Evolutionary conservation across 208 protist genomes (phyloP).

Genomic region (Zelonia costaricensis): DNA sequence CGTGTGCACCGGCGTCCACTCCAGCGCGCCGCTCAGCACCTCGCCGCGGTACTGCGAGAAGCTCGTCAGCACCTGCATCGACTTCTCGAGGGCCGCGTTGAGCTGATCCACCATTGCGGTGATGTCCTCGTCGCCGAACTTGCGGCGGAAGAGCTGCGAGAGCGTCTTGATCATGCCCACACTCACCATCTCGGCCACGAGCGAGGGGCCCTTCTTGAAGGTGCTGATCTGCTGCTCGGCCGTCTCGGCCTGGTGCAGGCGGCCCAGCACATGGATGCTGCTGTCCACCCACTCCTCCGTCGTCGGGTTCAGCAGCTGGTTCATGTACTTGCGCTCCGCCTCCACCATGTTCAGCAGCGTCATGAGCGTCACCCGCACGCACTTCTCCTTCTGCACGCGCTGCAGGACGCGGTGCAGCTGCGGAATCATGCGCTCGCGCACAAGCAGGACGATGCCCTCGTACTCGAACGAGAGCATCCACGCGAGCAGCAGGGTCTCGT

Average conservation of each 20-base stretch:
- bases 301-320: slow-evolving; percentile 49
- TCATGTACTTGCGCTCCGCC: slow-evolving; percentile 70
- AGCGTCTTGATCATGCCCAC: slow-evolving; percentile 92
- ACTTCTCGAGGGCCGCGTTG: slow-evolving; percentile 65
- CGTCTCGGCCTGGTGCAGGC: slow-evolving; percentile 34
- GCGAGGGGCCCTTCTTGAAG: slow-evolving; percentile 56
- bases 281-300: slow-evolving; percentile 47
- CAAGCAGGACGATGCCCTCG: slow-evolving; percentile 70
- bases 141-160: slow-evolving; percentile 68
- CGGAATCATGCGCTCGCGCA: slow-evolving; percentile 78
- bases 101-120: slow-evolving; percentile 65
- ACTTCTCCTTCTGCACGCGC: slow-evolving; percentile 93
- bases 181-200: slow-evolving; percentile 90
- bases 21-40: slow-evolving; percentile 81
- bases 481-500: slow-evolving; percentile 73
- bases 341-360: slow-evolving; percentile 84
- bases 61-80: slow-evolving; percentile 90
- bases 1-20: slow-evolving; percentile 94
- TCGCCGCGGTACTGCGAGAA: slow-evolving; percentile 93
- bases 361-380: slow-evolving; percentile 87
- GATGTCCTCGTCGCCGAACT: slow-evolving; percentile 94
- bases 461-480: slow-evolving; percentile 91
- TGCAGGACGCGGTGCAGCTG: slow-evolving; percentile 88
- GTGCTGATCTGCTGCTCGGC: slow-evolving; percentile 21
- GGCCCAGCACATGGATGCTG: slow-evolving; percentile 38